Evolutionary conservation across 345 rosid genomes (phyloP).

Genomic region (Chamaenerion angustifolium): DNA sequence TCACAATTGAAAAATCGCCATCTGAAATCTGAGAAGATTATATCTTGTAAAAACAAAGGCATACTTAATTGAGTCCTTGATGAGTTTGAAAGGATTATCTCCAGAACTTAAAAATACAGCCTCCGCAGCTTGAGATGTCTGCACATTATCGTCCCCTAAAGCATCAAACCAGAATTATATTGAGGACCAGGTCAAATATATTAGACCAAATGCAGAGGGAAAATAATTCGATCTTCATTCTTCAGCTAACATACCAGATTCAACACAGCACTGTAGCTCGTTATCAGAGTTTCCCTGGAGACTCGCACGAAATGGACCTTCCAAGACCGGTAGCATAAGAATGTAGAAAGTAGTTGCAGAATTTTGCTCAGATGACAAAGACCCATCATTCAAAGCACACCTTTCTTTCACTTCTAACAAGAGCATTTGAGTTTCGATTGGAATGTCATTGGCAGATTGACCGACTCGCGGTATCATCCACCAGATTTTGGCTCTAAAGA

Average conservation of each 20-base stretch:
- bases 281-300: conserved; percentile 40
- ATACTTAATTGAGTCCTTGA: conserved; percentile 39
- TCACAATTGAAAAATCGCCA: neutral
- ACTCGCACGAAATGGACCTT: conserved; percentile 40
- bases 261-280: conserved; percentile 47
- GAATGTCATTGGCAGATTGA: conserved; percentile 33
- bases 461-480: conserved; percentile 65
- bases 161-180: conserved; percentile 4
- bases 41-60: conserved; percentile 1
- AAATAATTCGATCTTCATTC: no score
- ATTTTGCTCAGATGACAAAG: conserved; percentile 6
- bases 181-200: neutral
- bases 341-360: conserved; percentile 17
- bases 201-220: no score
- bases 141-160: conserved; percentile 40
- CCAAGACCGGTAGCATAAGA: conserved; percentile 45
- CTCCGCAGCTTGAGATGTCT: conserved; percentile 20
- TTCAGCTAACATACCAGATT: conserved; percentile 28
- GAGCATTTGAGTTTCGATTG: conserved; percentile 52
- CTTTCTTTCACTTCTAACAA: conserved; percentile 36
- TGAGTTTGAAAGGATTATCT: conserved; percentile 44
- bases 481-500: conserved; percentile 54
- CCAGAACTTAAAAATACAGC: conserved; percentile 44
- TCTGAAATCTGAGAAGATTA: neutral
- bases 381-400: conserved; percentile 14